A percentile compares a stretch with the other conserved stretches of the same genome.
phyloP scores from a whole-genome alignment of 2,329 filamentous ascomycete genomes.

The Fonsecaea pugnacius region DNA sequence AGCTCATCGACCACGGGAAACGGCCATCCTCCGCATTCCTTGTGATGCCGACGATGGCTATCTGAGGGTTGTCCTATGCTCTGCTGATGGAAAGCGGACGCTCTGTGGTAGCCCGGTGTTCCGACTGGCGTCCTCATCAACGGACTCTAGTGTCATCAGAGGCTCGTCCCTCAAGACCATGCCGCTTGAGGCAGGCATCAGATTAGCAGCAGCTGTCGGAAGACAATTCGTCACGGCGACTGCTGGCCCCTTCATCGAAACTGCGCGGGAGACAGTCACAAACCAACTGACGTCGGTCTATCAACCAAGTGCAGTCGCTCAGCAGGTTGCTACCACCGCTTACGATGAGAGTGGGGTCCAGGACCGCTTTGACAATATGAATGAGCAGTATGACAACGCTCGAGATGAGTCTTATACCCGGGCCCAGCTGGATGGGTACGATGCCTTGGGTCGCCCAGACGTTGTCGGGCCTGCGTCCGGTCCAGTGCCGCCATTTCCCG shows the following conservation, averaged over 20 bases:
- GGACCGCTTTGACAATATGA: conserved; percentile 43
- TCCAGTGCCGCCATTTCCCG: conserved; percentile 59
- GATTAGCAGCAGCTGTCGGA: conserved; percentile 53
- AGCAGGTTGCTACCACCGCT: conserved; percentile 42
- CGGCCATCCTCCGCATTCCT: conserved; percentile 67
- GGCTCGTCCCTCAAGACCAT: conserved; percentile 68
- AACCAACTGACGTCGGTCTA: conserved; percentile 35
- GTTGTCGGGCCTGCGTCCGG: conserved; percentile 58
- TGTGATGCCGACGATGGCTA: conserved; percentile 68
- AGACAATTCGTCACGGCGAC: conserved; percentile 53
- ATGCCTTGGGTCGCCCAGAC: conserved; percentile 41
- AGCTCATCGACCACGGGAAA: conserved; percentile 63
- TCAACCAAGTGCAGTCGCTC: conserved; percentile 40
- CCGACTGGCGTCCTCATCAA: conserved; percentile 68
- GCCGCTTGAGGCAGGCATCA: conserved; percentile 68
- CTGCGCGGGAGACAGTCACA: conserved; percentile 33
- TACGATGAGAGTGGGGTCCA: conserved; percentile 42
- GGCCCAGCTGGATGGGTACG: conserved; percentile 13
- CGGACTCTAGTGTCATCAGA: conserved; percentile 63
- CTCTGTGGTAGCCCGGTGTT: conserved; percentile 71
- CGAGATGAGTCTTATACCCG: conserved; percentile 34
- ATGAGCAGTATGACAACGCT: conserved; percentile 46
- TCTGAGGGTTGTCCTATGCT: conserved; percentile 68
- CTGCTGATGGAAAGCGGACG: conserved; percentile 56
- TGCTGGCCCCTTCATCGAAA: conserved; percentile 47